These are phyloP conservation scores for Protoeuglena noctilucae DNA, from an alignment of 139 green algal genomes.

Conservation along the genomic window DNA sequence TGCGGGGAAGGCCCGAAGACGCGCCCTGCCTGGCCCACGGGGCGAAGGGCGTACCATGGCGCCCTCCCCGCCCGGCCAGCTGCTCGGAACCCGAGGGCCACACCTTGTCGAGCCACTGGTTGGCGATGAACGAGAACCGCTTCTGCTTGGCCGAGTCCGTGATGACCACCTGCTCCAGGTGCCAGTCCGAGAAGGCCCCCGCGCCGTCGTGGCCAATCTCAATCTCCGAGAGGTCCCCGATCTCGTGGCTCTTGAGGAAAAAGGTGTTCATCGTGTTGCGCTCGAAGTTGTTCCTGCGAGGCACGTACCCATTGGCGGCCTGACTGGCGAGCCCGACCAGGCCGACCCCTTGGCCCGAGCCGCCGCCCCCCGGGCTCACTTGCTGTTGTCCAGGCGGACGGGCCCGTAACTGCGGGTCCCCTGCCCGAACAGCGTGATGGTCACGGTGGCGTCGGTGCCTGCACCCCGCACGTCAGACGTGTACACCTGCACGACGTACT, in stretches of 20 bases:
- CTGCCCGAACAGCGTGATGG: constrained; percentile 7
- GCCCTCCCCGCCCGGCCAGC: no score
- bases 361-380: no score
- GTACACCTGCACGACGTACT: constrained; percentile 14
- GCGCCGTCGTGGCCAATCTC: constrained; percentile 37
- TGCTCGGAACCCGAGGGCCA: no score
- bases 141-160: constrained; percentile 18
- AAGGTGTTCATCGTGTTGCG: constrained; percentile 24
- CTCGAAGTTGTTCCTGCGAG: constrained; percentile 11
- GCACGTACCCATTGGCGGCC: no score
- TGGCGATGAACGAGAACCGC: constrained; percentile 23
- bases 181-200: constrained; percentile 21
- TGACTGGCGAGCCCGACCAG: no score
- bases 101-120: constrained; percentile 24
- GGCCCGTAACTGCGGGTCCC: no score
- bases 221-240: constrained; percentile 24
- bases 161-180: constrained; percentile 25
- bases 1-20: no score
- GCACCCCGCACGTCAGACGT: constrained; percentile 33
- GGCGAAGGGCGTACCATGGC: no score
- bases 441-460: constrained; percentile 34
- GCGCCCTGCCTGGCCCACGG: no score
- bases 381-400: background rate
- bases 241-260: constrained; percentile 19
- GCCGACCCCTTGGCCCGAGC: no score